Percentiles rank a stretch among this genome's conserved stretches.
phyloP scores from a whole-genome alignment of 208 protist genomes.

The Chromosphaera perkinsii region DNA sequence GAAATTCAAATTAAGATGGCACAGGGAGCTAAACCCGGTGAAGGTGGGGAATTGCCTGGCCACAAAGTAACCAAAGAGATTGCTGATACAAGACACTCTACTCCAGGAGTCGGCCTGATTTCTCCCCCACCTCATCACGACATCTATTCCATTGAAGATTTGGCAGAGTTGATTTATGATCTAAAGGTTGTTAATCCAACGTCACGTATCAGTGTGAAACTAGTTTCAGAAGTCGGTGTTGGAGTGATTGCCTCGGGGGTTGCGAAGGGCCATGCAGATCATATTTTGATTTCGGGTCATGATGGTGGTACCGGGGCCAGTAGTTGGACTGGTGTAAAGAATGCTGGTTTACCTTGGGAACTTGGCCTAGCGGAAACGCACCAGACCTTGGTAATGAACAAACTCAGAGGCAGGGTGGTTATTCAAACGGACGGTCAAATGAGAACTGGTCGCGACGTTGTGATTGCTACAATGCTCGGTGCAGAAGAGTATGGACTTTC shows the following conservation, averaged over 20 bases:
- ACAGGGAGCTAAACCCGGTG: conserved; percentile 75
- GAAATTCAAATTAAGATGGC: conserved; percentile 81
- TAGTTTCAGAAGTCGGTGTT: conserved; percentile 61
- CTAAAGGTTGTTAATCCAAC: conserved; percentile 57
- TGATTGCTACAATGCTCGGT: conserved; percentile 64
- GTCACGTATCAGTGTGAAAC: conserved; percentile 58
- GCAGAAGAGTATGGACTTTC: conserved; percentile 74
- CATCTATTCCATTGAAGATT: conserved; percentile 77
- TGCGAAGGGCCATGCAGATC: conserved; percentile 71
- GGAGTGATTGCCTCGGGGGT: conserved; percentile 70
- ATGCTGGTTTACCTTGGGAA: conserved; percentile 74
- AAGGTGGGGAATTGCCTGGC: conserved; percentile 73
- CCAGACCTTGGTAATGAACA: conserved; percentile 67
- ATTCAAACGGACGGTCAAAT: conserved; percentile 61
- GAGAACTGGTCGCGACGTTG: conserved; percentile 69
- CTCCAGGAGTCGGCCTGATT: conserved; percentile 69
- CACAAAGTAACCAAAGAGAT: conserved; percentile 64
- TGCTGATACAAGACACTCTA: conserved; percentile 58
- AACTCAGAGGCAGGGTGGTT: conserved; percentile 62
- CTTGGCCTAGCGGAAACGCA: conserved; percentile 73
- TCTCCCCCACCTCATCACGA: conserved; percentile 76
- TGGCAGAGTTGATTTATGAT: conserved; percentile 75
- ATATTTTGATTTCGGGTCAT: conserved; percentile 73
- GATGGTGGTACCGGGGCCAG: conserved; percentile 75
- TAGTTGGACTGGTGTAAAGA: conserved; percentile 72